Conservation (phyloP, 352 stramenopile genomes). For the Phytophthora tentaculata region DNA sequence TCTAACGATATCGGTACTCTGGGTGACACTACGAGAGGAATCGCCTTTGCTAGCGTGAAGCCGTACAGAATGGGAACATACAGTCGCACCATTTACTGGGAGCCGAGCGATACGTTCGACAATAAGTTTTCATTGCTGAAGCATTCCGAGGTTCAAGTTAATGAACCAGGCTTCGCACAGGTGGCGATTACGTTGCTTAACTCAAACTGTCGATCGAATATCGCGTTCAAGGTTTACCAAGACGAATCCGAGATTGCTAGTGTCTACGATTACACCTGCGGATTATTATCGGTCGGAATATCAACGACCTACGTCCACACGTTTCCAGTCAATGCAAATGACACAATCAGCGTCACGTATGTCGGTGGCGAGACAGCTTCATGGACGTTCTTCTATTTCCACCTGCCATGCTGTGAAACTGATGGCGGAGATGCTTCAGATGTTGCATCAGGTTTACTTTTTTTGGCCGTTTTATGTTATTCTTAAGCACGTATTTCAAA, state of each 20-base stretch:
- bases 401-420: not conserved
- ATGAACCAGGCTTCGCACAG: not conserved
- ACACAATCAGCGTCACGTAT: conserved; percentile 19
- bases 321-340: conserved; percentile 11
- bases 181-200: conserved; percentile 8
- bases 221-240: conserved; percentile 23
- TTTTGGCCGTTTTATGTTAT: too few species aligned
- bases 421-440: too few species aligned
- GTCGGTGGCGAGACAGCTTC: conserved; percentile 20
- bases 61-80: not conserved
- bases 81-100: conserved; percentile 10
- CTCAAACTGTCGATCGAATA: conserved; percentile 9
- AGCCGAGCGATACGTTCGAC: conserved; percentile 1
- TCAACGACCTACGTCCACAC: conserved; percentile 19
- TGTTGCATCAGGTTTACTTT: too few species aligned
- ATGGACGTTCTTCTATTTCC: conserved; percentile 21
- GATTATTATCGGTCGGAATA: conserved; percentile 14
- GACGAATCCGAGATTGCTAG: not conserved
- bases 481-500: too few species aligned
- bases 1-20: not conserved
- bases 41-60: conserved; percentile 19
- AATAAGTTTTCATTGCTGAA: not conserved
- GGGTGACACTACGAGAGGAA: conserved; percentile 1
- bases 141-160: not conserved
- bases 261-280: conserved; percentile 18